A percentile compares a stretch with the other conserved stretches of the same genome.
phyloP scores from a whole-genome alignment of 495 filamentous ascomycete species.

The Glonium stellatum region DNA sequence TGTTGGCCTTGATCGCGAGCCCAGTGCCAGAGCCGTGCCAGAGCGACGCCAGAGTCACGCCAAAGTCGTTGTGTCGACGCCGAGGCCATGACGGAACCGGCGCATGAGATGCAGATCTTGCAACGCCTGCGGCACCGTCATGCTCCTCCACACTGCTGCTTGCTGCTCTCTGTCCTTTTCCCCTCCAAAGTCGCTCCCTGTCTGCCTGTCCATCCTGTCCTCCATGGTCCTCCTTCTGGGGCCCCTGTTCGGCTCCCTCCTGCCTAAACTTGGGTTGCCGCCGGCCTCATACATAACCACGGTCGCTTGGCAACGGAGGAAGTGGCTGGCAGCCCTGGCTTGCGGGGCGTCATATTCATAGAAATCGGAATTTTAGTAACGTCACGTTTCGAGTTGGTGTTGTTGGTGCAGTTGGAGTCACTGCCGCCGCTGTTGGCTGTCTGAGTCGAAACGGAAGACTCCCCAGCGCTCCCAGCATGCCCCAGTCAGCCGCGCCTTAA shows the following conservation, averaged over 20 bases:
- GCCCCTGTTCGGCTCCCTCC: background rate
- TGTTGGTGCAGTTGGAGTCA: conserved; percentile 18
- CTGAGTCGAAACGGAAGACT: background rate
- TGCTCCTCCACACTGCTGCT: conserved; percentile 7
- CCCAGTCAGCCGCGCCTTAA: background rate
- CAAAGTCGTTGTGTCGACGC: conserved; percentile 16
- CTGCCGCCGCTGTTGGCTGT: conserved; percentile 3
- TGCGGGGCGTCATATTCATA: background rate
- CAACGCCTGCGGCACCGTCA: conserved; percentile 20
- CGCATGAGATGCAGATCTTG: conserved; percentile 17
- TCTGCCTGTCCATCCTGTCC: background rate
- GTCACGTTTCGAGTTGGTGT: conserved; percentile 26
- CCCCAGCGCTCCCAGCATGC: background rate
- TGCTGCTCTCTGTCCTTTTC: conserved; percentile 9
- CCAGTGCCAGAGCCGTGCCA: too few species aligned
- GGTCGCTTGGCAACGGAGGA: background rate
- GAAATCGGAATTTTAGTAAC: background rate
- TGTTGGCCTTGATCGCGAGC: background rate
- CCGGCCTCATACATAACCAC: background rate
- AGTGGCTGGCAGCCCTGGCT: background rate
- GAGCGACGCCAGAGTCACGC: background rate
- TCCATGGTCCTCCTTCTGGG: background rate
- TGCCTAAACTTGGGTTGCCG: conserved; percentile 3
- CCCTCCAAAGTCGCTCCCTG: background rate
- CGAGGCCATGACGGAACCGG: conserved; percentile 24